Conservation (phyloP, 257 asterid species). For the Nicotiana sylvestris region DNA sequence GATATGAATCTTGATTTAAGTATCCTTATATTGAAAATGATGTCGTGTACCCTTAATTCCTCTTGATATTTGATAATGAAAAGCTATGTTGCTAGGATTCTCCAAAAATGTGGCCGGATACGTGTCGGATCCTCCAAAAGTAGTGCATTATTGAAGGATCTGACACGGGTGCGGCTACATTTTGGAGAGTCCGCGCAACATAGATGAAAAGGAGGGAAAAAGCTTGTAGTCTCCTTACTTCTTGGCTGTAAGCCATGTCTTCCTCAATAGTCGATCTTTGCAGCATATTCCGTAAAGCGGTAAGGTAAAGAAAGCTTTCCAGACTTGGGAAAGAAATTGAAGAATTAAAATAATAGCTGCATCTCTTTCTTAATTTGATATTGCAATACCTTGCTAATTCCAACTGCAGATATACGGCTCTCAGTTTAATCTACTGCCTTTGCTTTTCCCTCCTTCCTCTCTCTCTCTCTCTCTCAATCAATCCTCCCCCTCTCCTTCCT, state of each 20-base stretch:
- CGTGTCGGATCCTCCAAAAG: no score
- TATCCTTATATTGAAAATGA: background rate
- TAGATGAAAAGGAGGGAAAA: no score
- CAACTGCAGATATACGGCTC: constrained; percentile 1
- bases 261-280: background rate
- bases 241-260: background rate
- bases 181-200: no score
- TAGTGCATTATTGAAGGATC: no score
- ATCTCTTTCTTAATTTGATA: background rate
- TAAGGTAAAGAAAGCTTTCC: background rate
- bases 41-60: background rate
- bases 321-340: background rate
- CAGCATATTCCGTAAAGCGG: background rate
- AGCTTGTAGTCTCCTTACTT: background rate
- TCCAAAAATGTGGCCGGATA: no score
- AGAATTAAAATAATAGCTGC: background rate
- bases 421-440: background rate
- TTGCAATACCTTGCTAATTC: background rate
- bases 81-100: no score
- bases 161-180: no score
- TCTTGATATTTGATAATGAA: background rate
- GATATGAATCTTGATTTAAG: background rate
- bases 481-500: background rate
- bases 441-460: background rate
- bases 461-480: background rate